Base-by-base conservation (phyloP, 2,329 filamentous ascomycete species). In the Colletotrichum simmondsii region DNA sequence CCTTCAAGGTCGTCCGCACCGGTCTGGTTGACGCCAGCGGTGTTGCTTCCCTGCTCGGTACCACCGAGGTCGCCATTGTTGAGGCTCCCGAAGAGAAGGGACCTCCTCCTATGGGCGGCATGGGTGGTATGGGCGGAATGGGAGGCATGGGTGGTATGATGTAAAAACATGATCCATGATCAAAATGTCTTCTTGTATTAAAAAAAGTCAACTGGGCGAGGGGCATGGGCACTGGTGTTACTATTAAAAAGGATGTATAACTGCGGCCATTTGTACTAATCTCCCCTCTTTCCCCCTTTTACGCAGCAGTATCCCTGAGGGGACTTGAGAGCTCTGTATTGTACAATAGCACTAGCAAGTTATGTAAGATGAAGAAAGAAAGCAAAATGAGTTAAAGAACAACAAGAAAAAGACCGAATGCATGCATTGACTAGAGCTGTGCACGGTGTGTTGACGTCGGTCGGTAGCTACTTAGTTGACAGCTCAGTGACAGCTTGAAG, bases 1-100 rank as follows among this genome's bases (percentile, higher is more conserved):
- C 97, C 76, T 94, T 99, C 90, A 99, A 99, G 94, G 97, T 99
- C 78, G 97, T 99, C 81, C 95, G 97, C 80, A 99, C 97, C 75
- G 96, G 95, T 81, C 92, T 99, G 72, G 91, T 95, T 80, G 97
- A 99, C 80, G 97, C 97, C 78, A 96, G 93, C 81, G 97, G 97
- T 86, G 97, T 99, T 79, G 97, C 97, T 66, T 98, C 96, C 66
- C 92, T 99, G 74, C 93, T 99, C 74, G 97, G 97, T 82, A 99
- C 97, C 77, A 99, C 97, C 74, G 97, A 99, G 88, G 97, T 98
- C 71, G 95, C 97, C 77, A 98, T 99, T 76, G 95, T 98, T 64
- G 97, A 99, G 83, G 97, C 96, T 66, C 90, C 94, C 66, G 96
- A 98, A 84, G 95, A 98, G 84, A 98, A 98, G 93, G 90, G 91